phyloP scores from a whole-genome alignment of 106 monocot species.

The Dendrobium huoshanense region DNA sequence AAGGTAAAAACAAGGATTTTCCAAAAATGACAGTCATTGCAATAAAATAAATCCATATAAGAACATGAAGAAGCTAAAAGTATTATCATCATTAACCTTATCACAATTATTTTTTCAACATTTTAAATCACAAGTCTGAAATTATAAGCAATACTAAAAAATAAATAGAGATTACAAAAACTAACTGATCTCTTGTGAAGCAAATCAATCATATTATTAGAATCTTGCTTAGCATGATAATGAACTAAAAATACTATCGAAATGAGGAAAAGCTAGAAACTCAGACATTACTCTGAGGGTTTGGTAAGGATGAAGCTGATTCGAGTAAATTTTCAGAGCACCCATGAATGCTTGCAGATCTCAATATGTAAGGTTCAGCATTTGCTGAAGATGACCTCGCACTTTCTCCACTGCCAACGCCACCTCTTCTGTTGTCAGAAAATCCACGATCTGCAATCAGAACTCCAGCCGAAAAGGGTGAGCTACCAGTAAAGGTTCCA shows the following conservation, averaged over 20 bases:
- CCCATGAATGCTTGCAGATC: slow-evolving; percentile 45
- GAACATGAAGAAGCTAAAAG: neutral
- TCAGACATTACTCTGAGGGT: slow-evolving; percentile 32
- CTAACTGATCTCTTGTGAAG: neutral
- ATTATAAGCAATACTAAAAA: neutral
- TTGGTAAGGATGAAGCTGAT: slow-evolving; percentile 53
- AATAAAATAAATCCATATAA: neutral
- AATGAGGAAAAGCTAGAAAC: neutral
- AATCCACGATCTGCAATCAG: slow-evolving; percentile 29
- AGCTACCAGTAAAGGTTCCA: slow-evolving; percentile 33
- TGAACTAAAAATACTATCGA: neutral
- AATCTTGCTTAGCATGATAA: neutral
- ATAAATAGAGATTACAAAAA: neutral
- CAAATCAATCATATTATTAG: neutral
- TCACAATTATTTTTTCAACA: neutral
- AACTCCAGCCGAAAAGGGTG: slow-evolving; percentile 62
- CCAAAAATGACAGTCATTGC: neutral
- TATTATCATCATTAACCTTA: neutral
- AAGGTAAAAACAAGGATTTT: neutral
- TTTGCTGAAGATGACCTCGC: slow-evolving; percentile 31
- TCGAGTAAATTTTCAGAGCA: slow-evolving; percentile 45
- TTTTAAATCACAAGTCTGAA: neutral
- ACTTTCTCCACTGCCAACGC: slow-evolving; percentile 10
- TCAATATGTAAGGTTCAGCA: slow-evolving; percentile 33
- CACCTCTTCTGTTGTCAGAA: slow-evolving; percentile 15